phyloP scores from a whole-genome alignment of 23 red algal species.

The Chondrus crispus region DNA sequence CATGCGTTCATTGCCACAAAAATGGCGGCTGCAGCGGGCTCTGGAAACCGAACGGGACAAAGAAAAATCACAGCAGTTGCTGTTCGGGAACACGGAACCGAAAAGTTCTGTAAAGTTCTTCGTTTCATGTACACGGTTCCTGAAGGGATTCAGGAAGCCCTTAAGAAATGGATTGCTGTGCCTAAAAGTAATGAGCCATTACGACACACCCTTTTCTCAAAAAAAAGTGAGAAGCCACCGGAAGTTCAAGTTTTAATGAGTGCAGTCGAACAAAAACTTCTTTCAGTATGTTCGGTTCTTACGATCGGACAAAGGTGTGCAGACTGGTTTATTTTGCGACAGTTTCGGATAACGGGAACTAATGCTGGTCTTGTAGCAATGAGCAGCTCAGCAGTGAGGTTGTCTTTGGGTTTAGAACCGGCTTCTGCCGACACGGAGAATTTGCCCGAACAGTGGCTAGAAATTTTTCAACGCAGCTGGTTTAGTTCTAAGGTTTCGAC shows the following conservation, averaged over 20 bases:
- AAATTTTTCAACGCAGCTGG: not conserved
- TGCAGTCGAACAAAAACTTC: too few species aligned
- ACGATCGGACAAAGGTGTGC: not conserved
- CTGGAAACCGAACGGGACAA: not conserved
- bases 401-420: not conserved
- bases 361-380: not conserved
- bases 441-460: not conserved
- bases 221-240: too few species aligned
- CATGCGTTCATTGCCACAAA: not conserved
- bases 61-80: not conserved
- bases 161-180: conserved; percentile 1
- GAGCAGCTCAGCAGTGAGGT: not conserved
- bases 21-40: not conserved
- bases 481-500: not conserved
- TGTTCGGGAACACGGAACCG: not conserved
- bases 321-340: conserved; percentile 1
- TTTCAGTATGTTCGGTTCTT: too few species aligned
- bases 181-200: not conserved
- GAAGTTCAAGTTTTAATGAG: too few species aligned
- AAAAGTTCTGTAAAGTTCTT: not conserved
- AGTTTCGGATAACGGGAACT: not conserved
- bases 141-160: not conserved
- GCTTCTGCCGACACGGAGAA: not conserved
- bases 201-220: too few species aligned
- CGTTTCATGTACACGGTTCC: not conserved